These are phyloP conservation scores for Tinospora cordifolia DNA, from an alignment of 164 flowering plant genomes.

Conservation along the genomic window DNA sequence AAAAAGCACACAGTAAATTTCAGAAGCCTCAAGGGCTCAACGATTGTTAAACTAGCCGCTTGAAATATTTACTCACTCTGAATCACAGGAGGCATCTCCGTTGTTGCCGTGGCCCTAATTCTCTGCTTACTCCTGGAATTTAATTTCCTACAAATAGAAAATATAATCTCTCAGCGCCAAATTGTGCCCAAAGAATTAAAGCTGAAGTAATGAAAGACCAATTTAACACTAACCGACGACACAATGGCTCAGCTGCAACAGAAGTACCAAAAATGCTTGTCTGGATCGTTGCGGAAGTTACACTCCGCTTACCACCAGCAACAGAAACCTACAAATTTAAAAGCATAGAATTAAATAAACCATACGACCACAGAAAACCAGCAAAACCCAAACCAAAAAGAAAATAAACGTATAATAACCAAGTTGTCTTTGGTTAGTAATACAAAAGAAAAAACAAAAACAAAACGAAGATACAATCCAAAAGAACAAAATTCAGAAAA, in stretches of 20 bases:
- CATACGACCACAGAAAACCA: background rate
- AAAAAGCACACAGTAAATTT: background rate
- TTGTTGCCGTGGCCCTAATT: slow-evolving; percentile 66
- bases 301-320: slow-evolving; percentile 18
- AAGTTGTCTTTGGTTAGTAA: too few relatives aligned
- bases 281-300: slow-evolving; percentile 22
- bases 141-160: slow-evolving; percentile 29
- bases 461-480: too few relatives aligned
- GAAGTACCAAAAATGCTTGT: slow-evolving; percentile 32
- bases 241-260: slow-evolving; percentile 26
- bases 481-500: too few relatives aligned
- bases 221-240: slow-evolving; percentile 35
- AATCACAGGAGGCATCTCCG: slow-evolving; percentile 66
- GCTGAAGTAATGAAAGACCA: background rate
- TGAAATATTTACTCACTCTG: slow-evolving; percentile 34
- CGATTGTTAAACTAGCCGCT: background rate
- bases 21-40: background rate
- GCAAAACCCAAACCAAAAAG: background rate
- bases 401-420: background rate
- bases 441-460: too few relatives aligned
- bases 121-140: slow-evolving; percentile 36
- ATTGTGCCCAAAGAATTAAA: background rate
- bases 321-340: slow-evolving; percentile 23
- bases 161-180: background rate
- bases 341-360: background rate